phyloP scores from a whole-genome alignment of 2,329 filamentous ascomycete genomes.

The Colletotrichum tabaci region DNA sequence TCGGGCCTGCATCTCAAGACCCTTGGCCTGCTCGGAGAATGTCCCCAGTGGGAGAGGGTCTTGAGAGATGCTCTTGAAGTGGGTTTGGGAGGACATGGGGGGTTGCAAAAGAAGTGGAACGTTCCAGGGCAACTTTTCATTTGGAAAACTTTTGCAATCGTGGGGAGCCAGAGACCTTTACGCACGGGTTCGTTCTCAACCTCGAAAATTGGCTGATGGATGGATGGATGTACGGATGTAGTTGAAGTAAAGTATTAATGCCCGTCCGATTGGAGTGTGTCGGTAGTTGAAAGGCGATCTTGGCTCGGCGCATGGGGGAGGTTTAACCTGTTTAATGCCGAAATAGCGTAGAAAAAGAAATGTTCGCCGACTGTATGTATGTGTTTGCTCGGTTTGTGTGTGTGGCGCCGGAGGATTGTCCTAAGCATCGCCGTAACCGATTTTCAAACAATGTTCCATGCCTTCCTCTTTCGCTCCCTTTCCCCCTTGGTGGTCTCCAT shows the following conservation, averaged over 20 bases:
- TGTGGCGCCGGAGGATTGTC: neutral
- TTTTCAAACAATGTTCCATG: neutral
- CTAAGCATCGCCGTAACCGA: neutral
- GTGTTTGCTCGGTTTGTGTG: neutral
- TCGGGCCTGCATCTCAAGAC: neutral
- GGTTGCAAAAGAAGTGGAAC: neutral
- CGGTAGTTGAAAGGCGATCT: neutral
- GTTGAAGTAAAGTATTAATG: neutral
- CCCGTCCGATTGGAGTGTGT: no score
- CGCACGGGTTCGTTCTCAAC: neutral
- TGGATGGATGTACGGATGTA: neutral
- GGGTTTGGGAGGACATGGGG: neutral
- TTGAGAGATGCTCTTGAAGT: neutral
- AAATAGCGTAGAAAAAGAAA: neutral
- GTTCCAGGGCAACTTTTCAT: neutral
- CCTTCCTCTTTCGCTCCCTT: neutral
- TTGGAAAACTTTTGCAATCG: neutral
- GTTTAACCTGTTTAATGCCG: neutral
- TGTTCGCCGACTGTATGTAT: neutral
- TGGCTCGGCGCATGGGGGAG: neutral
- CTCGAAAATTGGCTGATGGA: neutral
- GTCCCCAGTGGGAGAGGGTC: neutral
- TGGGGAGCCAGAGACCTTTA: neutral
- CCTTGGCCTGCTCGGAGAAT: neutral
- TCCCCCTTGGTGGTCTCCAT: neutral